phyloP scores from a whole-genome alignment of 1,139 yeast genomes.

The Sugiyamaella castrensis region DNA sequence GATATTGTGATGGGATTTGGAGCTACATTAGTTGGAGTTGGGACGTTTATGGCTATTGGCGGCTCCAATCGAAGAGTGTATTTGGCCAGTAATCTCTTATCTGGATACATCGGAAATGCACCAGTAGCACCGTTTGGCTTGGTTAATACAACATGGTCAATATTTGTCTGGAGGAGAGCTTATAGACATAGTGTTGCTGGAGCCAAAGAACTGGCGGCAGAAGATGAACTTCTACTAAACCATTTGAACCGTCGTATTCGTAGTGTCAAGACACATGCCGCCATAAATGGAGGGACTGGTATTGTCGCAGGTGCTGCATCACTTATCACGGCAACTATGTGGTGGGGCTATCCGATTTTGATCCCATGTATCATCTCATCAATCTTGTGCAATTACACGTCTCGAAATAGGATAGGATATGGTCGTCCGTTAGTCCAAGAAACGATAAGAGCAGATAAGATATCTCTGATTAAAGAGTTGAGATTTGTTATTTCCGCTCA shows the following conservation, averaged over 20 bases:
- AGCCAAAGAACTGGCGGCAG: not conserved
- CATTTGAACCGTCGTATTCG: not conserved
- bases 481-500: not conserved
- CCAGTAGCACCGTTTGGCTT: slow-evolving; percentile 1
- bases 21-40: slow-evolving; percentile 1
- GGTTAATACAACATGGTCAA: slow-evolving; percentile 1
- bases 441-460: not conserved
- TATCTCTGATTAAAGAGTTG: not conserved
- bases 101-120: slow-evolving; percentile 6
- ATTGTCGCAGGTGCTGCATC: slow-evolving; percentile 5
- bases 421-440: slow-evolving; percentile 1
- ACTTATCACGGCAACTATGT: slow-evolving; percentile 5
- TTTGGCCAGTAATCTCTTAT: slow-evolving; percentile 5
- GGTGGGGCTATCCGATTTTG: slow-evolving; percentile 6
- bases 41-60: slow-evolving; percentile 3
- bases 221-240: not conserved
- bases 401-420: slow-evolving; percentile 4
- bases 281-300: slow-evolving; percentile 1
- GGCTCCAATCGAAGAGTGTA: slow-evolving; percentile 1
- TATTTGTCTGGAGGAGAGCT: slow-evolving; percentile 1
- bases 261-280: not conserved
- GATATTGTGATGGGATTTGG: slow-evolving; percentile 8
- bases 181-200: not conserved
- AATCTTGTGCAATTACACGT: slow-evolving; percentile 1
- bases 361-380: slow-evolving; percentile 5